These are phyloP conservation scores for Urochloa ruziziensis DNA, from an alignment of 176 grass and related monocot species.

Conservation along the genomic window DNA sequence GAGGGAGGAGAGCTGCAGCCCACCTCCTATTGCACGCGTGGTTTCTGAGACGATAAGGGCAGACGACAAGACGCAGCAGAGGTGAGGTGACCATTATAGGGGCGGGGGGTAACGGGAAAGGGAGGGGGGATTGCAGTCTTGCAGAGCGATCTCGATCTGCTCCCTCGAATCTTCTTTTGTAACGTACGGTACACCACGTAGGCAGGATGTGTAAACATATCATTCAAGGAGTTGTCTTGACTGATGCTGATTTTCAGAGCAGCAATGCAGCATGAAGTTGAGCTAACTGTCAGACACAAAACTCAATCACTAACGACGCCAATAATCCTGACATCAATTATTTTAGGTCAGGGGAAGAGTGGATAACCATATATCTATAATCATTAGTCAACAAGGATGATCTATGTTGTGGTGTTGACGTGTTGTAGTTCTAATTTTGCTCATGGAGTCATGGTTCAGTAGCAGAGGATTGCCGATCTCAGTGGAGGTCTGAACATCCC, in stretches of 20 bases:
- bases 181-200: slow-evolving; percentile 50
- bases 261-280: slow-evolving; percentile 3
- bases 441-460: not conserved
- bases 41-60: slow-evolving; percentile 33
- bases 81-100: slow-evolving; percentile 32
- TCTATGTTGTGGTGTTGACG: no score
- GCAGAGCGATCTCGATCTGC: slow-evolving; percentile 2
- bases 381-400: not conserved
- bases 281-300: not conserved
- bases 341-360: no score
- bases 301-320: not conserved
- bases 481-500: not conserved
- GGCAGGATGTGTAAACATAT: slow-evolving; percentile 48
- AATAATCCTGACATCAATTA: no score
- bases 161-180: slow-evolving; percentile 33
- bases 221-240: slow-evolving; percentile 21
- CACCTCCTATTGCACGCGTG: not conserved
- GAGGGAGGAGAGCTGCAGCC: not conserved
- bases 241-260: slow-evolving; percentile 33
- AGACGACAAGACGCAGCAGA: slow-evolving; percentile 34
- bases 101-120: not conserved
- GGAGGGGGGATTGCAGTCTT: slow-evolving; percentile 6
- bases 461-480: not conserved
- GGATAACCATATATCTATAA: no score
- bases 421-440: not conserved